Evolutionary conservation across 805 yeast genomes (phyloP).

Genomic region (Kodamaea hsintzibuensis): DNA sequence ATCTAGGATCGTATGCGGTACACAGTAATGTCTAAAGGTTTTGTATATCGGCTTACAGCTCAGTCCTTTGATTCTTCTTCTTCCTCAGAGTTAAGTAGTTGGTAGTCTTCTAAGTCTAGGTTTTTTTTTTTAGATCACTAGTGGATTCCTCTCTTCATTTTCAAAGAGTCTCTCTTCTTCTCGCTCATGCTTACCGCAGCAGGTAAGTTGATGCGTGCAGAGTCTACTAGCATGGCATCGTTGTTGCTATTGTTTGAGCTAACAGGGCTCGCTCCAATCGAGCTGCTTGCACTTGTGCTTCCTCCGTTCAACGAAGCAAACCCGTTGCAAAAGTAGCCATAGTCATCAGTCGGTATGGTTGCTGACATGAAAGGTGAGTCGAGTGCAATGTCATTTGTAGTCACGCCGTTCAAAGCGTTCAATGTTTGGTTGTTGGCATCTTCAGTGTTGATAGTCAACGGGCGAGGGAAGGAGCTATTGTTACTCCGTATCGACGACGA

Average conservation of each 20-base stretch:
- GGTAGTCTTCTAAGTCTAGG: background rate
- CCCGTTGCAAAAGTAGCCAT: conserved; percentile 27
- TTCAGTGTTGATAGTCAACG: conserved; percentile 42
- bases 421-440: conserved; percentile 28
- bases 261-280: conserved; percentile 17
- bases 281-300: conserved; percentile 9
- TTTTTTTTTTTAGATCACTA: conserved; percentile 12
- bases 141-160: conserved; percentile 46
- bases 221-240: conserved; percentile 13
- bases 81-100: background rate
- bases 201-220: conserved; percentile 27
- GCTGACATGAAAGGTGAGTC: conserved; percentile 47
- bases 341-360: conserved; percentile 37
- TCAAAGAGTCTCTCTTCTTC: conserved; percentile 46
- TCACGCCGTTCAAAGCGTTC: conserved; percentile 21
- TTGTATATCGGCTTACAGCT: no score
- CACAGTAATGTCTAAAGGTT: background rate
- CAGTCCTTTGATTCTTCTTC: background rate
- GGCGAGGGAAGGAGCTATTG: conserved; percentile 29
- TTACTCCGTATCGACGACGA: conserved; percentile 23
- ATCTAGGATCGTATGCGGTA: background rate
- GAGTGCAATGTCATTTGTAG: conserved; percentile 19
- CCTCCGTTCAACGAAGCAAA: conserved; percentile 10
- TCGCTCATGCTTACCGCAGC: conserved; percentile 40
- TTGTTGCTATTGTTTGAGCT: conserved; percentile 11